phyloP scores from a whole-genome alignment of 2,329 filamentous ascomycete species.

The Samsoniella hepiali region DNA sequence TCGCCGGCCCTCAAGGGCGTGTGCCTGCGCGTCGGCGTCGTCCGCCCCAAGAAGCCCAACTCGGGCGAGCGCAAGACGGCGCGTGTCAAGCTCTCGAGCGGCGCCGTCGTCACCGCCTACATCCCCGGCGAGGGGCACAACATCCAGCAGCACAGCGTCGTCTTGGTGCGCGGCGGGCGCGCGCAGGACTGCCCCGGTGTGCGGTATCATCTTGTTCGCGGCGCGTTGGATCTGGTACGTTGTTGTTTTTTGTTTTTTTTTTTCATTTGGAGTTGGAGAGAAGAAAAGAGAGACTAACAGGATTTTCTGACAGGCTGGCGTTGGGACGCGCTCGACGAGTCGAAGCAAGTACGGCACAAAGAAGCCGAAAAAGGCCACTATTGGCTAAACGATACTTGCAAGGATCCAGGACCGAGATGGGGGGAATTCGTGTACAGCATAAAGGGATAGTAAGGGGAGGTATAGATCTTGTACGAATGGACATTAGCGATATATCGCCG shows the following conservation, averaged over 20 bases:
- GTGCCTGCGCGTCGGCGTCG: slow-evolving; percentile 88
- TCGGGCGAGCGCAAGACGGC: slow-evolving; percentile 96
- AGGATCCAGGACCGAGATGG: neutral
- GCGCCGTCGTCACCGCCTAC: slow-evolving; percentile 85
- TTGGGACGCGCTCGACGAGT: slow-evolving; percentile 76
- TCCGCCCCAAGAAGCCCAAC: slow-evolving; percentile 97
- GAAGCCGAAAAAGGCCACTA: slow-evolving; percentile 83
- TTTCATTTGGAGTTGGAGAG: neutral
- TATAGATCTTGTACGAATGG: slow-evolving; percentile 12
- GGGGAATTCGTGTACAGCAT: slow-evolving; percentile 6
- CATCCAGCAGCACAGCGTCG: slow-evolving; percentile 97
- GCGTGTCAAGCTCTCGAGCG: slow-evolving; percentile 82
- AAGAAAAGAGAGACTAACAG: slow-evolving; percentile 20
- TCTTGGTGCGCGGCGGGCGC: slow-evolving; percentile 88
- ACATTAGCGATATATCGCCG: slow-evolving; percentile 14
- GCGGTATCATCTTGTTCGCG: slow-evolving; percentile 88
- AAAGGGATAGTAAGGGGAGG: neutral
- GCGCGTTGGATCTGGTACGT: slow-evolving; percentile 87
- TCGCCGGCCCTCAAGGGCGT: slow-evolving; percentile 91
- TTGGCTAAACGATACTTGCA: slow-evolving; percentile 38
- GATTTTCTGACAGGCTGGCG: slow-evolving; percentile 66
- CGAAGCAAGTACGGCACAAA: slow-evolving; percentile 98
- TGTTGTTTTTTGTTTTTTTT: too few species aligned
- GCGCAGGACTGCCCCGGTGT: slow-evolving; percentile 98
- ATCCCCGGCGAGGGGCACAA: slow-evolving; percentile 98